Conservation (phyloP, 495 filamentous ascomycete species). For the Penicillium tannophilum region DNA sequence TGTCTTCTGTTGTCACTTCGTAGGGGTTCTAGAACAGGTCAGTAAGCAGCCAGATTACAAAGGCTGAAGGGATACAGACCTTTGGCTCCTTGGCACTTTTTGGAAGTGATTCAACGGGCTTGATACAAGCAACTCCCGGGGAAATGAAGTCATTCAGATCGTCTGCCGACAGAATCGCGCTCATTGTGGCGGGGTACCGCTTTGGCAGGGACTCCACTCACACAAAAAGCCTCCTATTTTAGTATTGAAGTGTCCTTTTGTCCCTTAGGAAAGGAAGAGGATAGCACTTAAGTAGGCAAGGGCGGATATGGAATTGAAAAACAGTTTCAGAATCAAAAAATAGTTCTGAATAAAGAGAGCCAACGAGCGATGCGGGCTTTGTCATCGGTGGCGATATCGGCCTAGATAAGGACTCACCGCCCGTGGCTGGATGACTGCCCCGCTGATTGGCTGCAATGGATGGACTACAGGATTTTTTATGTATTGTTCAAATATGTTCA, state of each 20-base stretch:
- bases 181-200: slow-evolving; percentile 62
- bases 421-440: neutral
- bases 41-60: slow-evolving; percentile 10
- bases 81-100: slow-evolving; percentile 39
- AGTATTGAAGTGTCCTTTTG: neutral
- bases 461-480: too few species aligned
- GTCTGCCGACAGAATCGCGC: slow-evolving; percentile 92
- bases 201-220: slow-evolving; percentile 13
- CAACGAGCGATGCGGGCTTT: slow-evolving; percentile 33
- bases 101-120: slow-evolving; percentile 90
- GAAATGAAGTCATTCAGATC: slow-evolving; percentile 99
- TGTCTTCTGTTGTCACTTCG: slow-evolving; percentile 91
- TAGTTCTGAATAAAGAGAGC: slow-evolving; percentile 15
- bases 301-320: neutral
- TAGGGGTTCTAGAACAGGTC: slow-evolving; percentile 60
- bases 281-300: neutral
- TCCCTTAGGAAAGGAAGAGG: neutral
- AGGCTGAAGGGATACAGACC: slow-evolving; percentile 28
- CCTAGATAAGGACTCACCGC: slow-evolving; percentile 39
- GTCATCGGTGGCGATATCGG: slow-evolving; percentile 46
- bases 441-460: neutral
- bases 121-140: slow-evolving; percentile 96
- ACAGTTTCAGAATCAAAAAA: slow-evolving; percentile 6
- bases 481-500: too few species aligned
- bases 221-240: neutral